Percentiles rank a stretch among this genome's conserved stretches.
phyloP scores from a whole-genome alignment of 2,329 filamentous ascomycete species.

The Fusarium gaditjirri region DNA sequence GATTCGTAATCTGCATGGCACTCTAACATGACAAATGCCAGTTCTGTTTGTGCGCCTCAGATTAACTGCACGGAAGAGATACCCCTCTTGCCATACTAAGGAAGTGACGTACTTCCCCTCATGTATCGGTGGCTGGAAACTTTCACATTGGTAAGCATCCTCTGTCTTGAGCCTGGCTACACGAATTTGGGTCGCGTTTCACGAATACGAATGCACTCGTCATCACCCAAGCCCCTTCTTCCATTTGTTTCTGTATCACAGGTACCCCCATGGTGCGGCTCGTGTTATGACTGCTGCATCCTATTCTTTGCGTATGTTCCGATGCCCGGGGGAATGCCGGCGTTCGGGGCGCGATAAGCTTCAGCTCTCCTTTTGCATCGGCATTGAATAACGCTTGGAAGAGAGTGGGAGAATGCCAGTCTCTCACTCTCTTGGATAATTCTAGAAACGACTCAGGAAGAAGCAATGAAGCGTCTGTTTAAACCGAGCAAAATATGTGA shows the following conservation, averaged over 20 bases:
- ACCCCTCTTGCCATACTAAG: not conserved
- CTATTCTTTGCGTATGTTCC: not conserved
- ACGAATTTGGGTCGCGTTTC: not conserved
- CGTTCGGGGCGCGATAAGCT: not conserved
- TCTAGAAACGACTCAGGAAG: rapidly evolving
- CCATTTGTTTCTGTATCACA: not conserved
- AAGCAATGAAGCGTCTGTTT: not conserved
- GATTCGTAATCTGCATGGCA: not conserved
- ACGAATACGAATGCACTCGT: not conserved
- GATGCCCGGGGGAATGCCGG: not conserved
- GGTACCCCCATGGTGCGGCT: not conserved
- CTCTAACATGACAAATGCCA: not conserved
- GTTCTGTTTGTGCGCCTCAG: not conserved
- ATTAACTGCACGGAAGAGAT: rapidly evolving
- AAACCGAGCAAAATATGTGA: rapidly evolving
- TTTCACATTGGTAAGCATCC: not conserved
- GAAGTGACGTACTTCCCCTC: not conserved
- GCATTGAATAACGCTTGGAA: rapidly evolving
- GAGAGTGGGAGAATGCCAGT: rapidly evolving
- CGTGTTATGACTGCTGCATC: not conserved
- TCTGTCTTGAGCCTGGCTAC: not conserved
- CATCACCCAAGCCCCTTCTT: not conserved
- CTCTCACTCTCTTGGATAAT: not conserved
- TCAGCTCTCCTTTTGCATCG: too few relatives aligned
- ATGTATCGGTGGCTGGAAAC: not conserved